Base-by-base conservation (phyloP, 1,284 basidiomycete genomes). In the Sporisorium exsertum region DNA sequence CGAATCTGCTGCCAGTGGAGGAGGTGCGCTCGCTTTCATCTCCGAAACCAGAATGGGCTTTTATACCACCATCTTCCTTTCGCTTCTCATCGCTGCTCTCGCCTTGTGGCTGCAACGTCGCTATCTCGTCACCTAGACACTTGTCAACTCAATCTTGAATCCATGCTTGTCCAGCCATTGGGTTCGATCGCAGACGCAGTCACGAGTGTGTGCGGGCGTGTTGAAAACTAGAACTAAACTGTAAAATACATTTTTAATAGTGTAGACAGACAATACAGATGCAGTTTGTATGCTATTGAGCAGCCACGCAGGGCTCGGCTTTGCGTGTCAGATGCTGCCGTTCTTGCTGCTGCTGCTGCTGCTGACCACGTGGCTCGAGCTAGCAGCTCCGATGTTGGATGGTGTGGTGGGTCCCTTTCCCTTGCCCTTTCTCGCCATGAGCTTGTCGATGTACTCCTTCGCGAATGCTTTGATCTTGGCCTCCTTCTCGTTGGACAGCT, bases 381-480 rank as follows among this genome's bases (percentile, higher is more conserved):
- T 49, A 10, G 27, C 45, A 9, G 27, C 45, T 43, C 56, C 60
- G 12, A 61, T 55, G 55, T 33, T 58, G 3, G 47, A 33, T 5
- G 58, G 50, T 2, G 52, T 54, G 5, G 46, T 56, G 10, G 60
- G 33, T 4, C 56, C 33, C 35, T 58, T 58, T 2, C 46, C 50
- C 24, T 72, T 72, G 9, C 57, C 66, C 49, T 77, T 77, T 27
- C 66, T 68, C 18, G 60, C 65, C 52, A 77, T 37, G 13, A 86
- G 70, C 70, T 86, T 86, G 45, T 67, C 72, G 50, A 80, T 81
- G 80, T 87, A 99, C 53, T 96, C 94, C 85, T 95, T 94, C 43
- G 93, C 89, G 85, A 96, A 99, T 78, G 92, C 91, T 87, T 95
- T 97, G 85, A 99, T 94, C 88, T 98, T 98, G 51, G 86, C 83